Base-by-base conservation (phyloP, 2,329 filamentous ascomycete genomes). In the Plectosphaerella cucumerina region DNA sequence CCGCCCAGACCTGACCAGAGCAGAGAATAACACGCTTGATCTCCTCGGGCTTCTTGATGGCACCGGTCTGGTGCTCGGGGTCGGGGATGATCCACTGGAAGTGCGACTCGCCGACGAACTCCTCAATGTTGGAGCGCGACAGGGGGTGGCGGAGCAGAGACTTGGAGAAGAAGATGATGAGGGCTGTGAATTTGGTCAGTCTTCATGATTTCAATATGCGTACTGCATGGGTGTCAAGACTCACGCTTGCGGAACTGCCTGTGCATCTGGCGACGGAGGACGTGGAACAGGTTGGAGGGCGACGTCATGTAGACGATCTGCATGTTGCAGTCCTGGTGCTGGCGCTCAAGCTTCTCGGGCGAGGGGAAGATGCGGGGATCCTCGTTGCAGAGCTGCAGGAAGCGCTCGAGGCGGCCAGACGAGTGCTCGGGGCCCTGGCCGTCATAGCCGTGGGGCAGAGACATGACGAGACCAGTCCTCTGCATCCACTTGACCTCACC, bases 321-420 rank as follows among this genome's bases (percentile, higher is more conserved):
- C 85, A 99, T 96, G 77, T 99, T 99, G 81, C 91, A 96, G 75
- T 99, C 94, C 76, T 99, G 94, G 77, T 99, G 94, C 74, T 97
- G 94, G 61, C 94, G 90, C 50, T 95, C 86, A 54, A 97, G 84
- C 79, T 94, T 97, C 59, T 96, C 91, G 31, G 82, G 78, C 2
- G 84, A 80, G 49, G 94, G 94, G 85, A 91, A 99, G 63, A 94
- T 82, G 57, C 94, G 89, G 51, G 94, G 92, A 66, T 99, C 94
- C 71, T 99, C 94, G 73, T 97, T 97, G 75, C 88, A 94, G 54
- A 99, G 85, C 73, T 97, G 94, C 58, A 99, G 81, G 75, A 96
- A 99, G 64, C 94, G 89, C 77, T 99, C 94, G 73, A 99, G 89
- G 70, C 94, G 89, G 53, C 90, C 94, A 54, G 94, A 99, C 56